Evolutionary conservation across 2,329 filamentous ascomycete species (phyloP).

Genomic region (Penicillium fuscoglaucum): DNA sequence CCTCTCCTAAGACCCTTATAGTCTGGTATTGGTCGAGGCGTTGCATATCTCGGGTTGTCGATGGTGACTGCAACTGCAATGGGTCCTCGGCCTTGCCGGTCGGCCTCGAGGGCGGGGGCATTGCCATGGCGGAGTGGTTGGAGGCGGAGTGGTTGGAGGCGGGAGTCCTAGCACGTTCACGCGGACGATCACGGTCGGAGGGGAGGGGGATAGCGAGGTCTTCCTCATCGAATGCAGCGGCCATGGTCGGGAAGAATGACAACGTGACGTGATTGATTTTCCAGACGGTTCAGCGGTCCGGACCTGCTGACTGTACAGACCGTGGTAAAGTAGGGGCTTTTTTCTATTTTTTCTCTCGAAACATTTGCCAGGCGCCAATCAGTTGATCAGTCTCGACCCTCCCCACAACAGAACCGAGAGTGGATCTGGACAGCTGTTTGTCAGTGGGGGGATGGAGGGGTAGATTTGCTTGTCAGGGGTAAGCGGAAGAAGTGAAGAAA

Average conservation of each 20-base stretch:
- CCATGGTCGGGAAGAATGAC: slow-evolving; percentile 36
- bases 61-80: slow-evolving; percentile 48
- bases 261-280: slow-evolving; percentile 43
- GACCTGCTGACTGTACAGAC: slow-evolving; percentile 23
- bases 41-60: slow-evolving; percentile 65
- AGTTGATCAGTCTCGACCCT: slow-evolving; percentile 25
- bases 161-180: slow-evolving; percentile 25
- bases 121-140: slow-evolving; percentile 40
- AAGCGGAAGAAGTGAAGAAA: neutral
- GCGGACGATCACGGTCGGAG: slow-evolving; percentile 31
- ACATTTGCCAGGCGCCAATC: slow-evolving; percentile 21
- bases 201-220: slow-evolving; percentile 74
- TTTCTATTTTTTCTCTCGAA: slow-evolving; percentile 8
- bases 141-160: slow-evolving; percentile 30
- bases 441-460: slow-evolving; percentile 4
- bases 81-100: slow-evolving; percentile 31
- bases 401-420: slow-evolving; percentile 29
- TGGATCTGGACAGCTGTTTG: slow-evolving; percentile 23
- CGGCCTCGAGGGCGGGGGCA: slow-evolving; percentile 38
- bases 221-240: slow-evolving; percentile 68
- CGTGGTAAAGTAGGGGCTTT: slow-evolving; percentile 12
- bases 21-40: slow-evolving; percentile 91
- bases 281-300: slow-evolving; percentile 20
- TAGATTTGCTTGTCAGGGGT: slow-evolving; percentile 2
- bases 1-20: slow-evolving; percentile 87